Evolutionary conservation across 1,139 yeast species (phyloP).

Genomic region (Suhomyces coccinellae): DNA sequence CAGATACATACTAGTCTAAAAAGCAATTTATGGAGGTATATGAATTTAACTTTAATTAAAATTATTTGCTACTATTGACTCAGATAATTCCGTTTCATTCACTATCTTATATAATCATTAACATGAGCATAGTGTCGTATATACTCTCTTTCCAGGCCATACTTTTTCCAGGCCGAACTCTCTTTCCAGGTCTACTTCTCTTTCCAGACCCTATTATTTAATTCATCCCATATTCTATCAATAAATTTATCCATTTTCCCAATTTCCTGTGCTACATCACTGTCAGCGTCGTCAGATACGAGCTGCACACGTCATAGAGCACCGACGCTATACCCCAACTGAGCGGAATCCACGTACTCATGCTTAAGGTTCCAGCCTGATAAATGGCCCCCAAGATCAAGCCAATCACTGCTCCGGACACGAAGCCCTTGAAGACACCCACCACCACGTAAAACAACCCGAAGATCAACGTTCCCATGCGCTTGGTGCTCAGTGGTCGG

Average conservation of each 20-base stretch:
- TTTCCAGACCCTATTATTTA: neutral
- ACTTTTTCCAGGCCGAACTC: no score
- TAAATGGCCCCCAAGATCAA: slow-evolving; percentile 63
- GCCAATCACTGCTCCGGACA: slow-evolving; percentile 77
- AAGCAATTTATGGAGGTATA: no score
- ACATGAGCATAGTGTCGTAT: no score
- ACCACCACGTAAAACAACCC: slow-evolving; percentile 46
- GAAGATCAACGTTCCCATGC: slow-evolving; percentile 33
- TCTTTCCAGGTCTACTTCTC: no score
- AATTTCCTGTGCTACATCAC: slow-evolving; percentile 20
- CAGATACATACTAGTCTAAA: no score
- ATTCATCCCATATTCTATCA: neutral
- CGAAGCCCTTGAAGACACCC: slow-evolving; percentile 65
- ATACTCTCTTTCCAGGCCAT: no score
- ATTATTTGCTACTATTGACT: no score
- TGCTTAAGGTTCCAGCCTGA: slow-evolving; percentile 71
- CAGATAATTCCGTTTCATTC: no score
- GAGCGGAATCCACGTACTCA: slow-evolving; percentile 94
- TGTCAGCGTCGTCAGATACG: slow-evolving; percentile 52
- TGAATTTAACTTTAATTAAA: no score
- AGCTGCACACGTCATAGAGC: slow-evolving; percentile 61
- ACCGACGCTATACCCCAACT: slow-evolving; percentile 73
- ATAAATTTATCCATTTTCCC: neutral
- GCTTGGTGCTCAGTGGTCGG: slow-evolving; percentile 15
- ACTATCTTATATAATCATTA: no score